Conservation (phyloP, 2,329 filamentous ascomycete species). For the Ophiosphaerella korrae region DNA sequence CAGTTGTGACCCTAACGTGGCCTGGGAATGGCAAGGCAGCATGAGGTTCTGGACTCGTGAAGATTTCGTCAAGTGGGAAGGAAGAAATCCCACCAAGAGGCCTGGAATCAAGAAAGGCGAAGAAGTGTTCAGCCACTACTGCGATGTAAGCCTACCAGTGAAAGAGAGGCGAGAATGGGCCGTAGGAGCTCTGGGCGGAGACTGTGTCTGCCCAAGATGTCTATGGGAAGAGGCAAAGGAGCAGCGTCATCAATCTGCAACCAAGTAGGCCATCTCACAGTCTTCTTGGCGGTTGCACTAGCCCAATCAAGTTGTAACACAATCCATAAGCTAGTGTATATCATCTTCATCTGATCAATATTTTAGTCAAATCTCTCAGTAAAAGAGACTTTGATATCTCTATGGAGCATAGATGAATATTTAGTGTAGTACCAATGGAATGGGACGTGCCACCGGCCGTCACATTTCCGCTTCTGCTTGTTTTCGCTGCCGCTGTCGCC, state of each 20-base stretch:
- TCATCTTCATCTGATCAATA: no score
- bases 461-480: no score
- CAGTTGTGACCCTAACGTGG: conserved; percentile 91
- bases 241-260: background rate
- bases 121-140: conserved; percentile 93
- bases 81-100: conserved; percentile 32
- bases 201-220: conserved; percentile 86
- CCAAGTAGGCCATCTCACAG: no score
- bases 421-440: no score
- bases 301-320: no score
- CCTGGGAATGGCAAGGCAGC: conserved; percentile 87
- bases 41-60: conserved; percentile 73
- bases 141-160: conserved; percentile 79
- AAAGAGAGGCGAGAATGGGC: conserved; percentile 88
- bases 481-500: no score
- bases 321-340: no score
- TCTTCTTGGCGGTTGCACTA: no score
- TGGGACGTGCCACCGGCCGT: no score
- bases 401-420: no score
- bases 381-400: no score
- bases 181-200: conserved; percentile 81
- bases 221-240: conserved; percentile 63
- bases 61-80: conserved; percentile 59
- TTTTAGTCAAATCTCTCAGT: no score
- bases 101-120: conserved; percentile 76